A percentile compares a stretch with the other conserved stretches of the same genome.
These are phyloP conservation scores for Emericellopsis atlantica DNA, from an alignment of 2,329 filamentous ascomycete genomes.

Conservation along the genomic window DNA sequence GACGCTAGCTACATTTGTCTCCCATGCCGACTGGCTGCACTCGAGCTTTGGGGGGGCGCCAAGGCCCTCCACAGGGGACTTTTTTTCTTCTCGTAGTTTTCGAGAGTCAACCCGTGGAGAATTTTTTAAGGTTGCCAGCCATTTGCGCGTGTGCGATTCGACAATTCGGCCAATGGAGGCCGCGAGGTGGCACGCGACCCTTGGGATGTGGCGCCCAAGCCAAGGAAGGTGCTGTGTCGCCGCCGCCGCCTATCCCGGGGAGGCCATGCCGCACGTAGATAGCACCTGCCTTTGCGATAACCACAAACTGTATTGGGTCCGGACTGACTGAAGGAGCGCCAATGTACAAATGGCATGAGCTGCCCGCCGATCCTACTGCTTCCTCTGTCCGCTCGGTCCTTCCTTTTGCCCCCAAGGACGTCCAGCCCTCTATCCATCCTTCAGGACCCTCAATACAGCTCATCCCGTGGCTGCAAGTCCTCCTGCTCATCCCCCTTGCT, in stretches of 20 bases:
- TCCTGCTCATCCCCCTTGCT: background rate
- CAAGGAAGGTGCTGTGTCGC: background rate
- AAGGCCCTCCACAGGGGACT: constrained; percentile 1
- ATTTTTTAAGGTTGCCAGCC: background rate
- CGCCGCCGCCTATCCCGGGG: too few relatives aligned
- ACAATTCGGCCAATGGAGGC: background rate
- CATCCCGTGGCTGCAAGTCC: background rate
- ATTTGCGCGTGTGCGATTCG: background rate
- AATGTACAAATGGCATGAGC: background rate
- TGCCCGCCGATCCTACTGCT: background rate
- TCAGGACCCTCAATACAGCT: background rate
- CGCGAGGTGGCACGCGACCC: background rate
- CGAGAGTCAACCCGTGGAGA: background rate
- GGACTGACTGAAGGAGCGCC: background rate
- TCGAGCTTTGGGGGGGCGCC: too few relatives aligned
- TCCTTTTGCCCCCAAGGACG: background rate
- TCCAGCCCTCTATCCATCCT: background rate
- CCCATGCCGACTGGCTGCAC: too few relatives aligned
- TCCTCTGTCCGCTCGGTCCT: background rate
- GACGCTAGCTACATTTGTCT: background rate
- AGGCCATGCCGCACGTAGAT: background rate
- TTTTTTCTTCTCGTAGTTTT: constrained; percentile 1
- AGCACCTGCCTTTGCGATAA: background rate
- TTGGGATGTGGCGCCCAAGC: background rate
- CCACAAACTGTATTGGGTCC: background rate